These are phyloP conservation scores for Obelidium mucronatum DNA, from an alignment of 192 early-diverging fungal species.

Conservation along the genomic window DNA sequence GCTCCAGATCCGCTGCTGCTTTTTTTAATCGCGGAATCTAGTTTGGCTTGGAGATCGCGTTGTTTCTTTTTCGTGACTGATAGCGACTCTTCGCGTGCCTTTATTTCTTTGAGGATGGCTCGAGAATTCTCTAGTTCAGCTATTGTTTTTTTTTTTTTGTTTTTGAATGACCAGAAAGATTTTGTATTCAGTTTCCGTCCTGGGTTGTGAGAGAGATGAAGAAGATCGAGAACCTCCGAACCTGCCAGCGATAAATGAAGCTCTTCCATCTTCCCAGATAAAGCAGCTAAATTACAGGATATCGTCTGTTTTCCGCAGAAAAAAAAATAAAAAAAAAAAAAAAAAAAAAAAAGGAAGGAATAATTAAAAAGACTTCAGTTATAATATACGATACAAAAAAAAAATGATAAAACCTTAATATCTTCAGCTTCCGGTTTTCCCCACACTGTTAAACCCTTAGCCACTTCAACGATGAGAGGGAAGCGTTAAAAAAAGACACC, in stretches of 20 bases:
- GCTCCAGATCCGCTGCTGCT: conserved; percentile 5
- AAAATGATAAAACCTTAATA: conserved; percentile 36
- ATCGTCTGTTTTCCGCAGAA: too few relatives aligned
- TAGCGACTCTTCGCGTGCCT: conserved; percentile 29
- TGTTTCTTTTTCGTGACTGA: conserved; percentile 30
- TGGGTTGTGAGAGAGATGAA: too few relatives aligned
- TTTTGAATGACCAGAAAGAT: background rate
- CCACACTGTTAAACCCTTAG: conserved; percentile 41
- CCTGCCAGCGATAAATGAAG: conserved; percentile 25
- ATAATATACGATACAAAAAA: too few relatives aligned
- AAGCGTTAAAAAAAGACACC: background rate
- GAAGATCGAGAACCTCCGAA: background rate
- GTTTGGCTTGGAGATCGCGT: conserved; percentile 40
- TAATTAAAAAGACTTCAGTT: too few relatives aligned
- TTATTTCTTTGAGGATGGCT: conserved; percentile 37
- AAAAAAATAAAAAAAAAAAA: too few relatives aligned
- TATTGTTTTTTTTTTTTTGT: conserved; percentile 1
- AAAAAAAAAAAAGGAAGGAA: too few relatives aligned
- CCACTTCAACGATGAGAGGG: conserved; percentile 29
- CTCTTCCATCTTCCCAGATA: conserved; percentile 28
- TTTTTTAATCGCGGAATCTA: conserved; percentile 38
- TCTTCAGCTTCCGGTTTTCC: conserved; percentile 47
- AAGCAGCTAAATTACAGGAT: conserved; percentile 31
- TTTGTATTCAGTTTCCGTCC: background rate
- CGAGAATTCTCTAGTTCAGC: conserved; percentile 43